Evolutionary conservation across 2,329 filamentous ascomycete species (phyloP).

Genomic region (Aureobasidium mangrovei): DNA sequence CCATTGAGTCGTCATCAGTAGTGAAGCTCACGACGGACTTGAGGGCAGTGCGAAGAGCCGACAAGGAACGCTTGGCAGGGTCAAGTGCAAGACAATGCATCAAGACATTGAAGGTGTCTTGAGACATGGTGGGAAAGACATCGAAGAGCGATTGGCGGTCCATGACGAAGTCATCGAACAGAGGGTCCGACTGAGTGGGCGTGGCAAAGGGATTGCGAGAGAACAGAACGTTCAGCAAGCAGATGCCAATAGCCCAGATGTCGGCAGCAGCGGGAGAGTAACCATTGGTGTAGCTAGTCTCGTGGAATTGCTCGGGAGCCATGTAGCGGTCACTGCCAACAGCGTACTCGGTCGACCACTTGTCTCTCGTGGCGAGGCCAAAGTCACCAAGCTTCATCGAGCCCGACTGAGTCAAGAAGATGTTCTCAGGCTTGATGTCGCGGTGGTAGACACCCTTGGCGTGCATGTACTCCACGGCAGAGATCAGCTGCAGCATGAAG

Average conservation of each 20-base stretch:
- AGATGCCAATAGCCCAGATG: slow-evolving; percentile 95
- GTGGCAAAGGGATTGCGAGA: slow-evolving; percentile 92
- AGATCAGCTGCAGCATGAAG: slow-evolving; percentile 92
- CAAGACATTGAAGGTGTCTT: slow-evolving; percentile 93
- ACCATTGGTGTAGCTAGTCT: slow-evolving; percentile 55
- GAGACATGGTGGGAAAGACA: slow-evolving; percentile 96
- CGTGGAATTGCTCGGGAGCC: slow-evolving; percentile 97
- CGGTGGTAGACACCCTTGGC: slow-evolving; percentile 86
- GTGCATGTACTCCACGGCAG: slow-evolving; percentile 85
- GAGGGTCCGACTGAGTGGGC: slow-evolving; percentile 78
- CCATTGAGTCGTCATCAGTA: slow-evolving; percentile 78
- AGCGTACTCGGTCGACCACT: slow-evolving; percentile 84
- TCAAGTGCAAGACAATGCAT: slow-evolving; percentile 85
- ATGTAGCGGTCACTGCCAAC: slow-evolving; percentile 98
- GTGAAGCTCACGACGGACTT: slow-evolving; percentile 81
- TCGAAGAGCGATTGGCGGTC: slow-evolving; percentile 96
- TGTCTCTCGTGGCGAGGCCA: slow-evolving; percentile 79
- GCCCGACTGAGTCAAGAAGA: slow-evolving; percentile 80
- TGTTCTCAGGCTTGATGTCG: slow-evolving; percentile 99
- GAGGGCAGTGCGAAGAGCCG: slow-evolving; percentile 68
- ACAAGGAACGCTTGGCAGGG: slow-evolving; percentile 76
- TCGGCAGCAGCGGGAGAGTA: slow-evolving; percentile 92
- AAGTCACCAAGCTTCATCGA: slow-evolving; percentile 96
- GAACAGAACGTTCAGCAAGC: slow-evolving; percentile 91
- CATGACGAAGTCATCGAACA: slow-evolving; percentile 86